Conservation (phyloP, 345 rosid genomes). For the Microcos paniculata region DNA sequence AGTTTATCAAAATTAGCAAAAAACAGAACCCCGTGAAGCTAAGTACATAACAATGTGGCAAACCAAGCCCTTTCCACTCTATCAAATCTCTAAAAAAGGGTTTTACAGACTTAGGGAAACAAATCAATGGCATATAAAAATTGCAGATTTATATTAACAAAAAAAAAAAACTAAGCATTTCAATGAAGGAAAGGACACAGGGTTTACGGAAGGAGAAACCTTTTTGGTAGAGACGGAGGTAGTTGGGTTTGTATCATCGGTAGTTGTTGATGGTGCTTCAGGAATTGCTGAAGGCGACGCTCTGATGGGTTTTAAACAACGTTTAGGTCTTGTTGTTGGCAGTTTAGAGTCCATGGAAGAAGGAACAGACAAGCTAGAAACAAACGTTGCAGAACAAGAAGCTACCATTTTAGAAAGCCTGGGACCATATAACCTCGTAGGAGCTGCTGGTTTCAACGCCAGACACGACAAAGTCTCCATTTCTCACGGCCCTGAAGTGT, state of each 20-base stretch:
- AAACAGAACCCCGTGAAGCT: neutral
- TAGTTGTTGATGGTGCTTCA: slow-evolving; percentile 5
- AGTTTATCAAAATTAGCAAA: neutral
- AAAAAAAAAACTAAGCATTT: slow-evolving; percentile 1
- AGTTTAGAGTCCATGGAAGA: slow-evolving; percentile 31
- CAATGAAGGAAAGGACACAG: neutral
- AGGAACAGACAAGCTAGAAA: slow-evolving; percentile 28
- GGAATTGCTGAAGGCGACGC: slow-evolving; percentile 27
- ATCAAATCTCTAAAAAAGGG: slow-evolving; percentile 13
- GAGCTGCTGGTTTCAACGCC: slow-evolving; percentile 18
- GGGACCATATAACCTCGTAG: slow-evolving; percentile 12
- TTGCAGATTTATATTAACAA: neutral
- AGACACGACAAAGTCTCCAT: slow-evolving; percentile 42
- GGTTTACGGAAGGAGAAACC: slow-evolving; percentile 34
- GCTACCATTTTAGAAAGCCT: slow-evolving; percentile 17
- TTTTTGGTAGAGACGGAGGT: slow-evolving; percentile 44
- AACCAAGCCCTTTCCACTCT: neutral
- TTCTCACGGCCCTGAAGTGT: neutral
- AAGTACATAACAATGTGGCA: neutral
- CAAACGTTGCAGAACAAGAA: slow-evolving; percentile 21
- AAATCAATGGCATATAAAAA: neutral
- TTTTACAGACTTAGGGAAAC: neutral
- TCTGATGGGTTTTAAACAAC: slow-evolving; percentile 19
- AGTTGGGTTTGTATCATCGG: neutral
- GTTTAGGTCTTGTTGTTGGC: slow-evolving; percentile 18